Conservation (phyloP, 2,329 filamentous ascomycete species). For the Pseudocercospora fijiensis region DNA sequence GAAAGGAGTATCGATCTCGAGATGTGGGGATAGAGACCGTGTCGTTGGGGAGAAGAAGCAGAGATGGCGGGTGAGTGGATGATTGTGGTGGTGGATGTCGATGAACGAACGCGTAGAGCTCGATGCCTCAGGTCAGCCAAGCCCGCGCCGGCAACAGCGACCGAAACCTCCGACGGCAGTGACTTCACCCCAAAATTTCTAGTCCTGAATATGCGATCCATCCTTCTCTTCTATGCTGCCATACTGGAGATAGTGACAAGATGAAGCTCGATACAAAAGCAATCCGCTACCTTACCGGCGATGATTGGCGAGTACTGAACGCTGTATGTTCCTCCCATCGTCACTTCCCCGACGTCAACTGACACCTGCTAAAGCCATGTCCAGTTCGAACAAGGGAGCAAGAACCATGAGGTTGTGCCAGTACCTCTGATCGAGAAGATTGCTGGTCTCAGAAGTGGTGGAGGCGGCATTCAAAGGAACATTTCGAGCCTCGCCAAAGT, state of each 20-base stretch:
- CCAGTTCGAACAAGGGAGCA: constrained; percentile 88
- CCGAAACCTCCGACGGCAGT: constrained; percentile 4
- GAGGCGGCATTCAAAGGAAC: constrained; percentile 73
- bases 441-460: constrained; percentile 68
- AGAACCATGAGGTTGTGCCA: constrained; percentile 95
- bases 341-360: constrained; percentile 8
- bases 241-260: neutral
- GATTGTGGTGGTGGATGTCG: constrained; percentile 1
- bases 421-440: constrained; percentile 84
- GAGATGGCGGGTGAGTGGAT: constrained; percentile 10
- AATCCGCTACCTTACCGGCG: constrained; percentile 84
- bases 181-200: constrained; percentile 15
- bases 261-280: constrained; percentile 97
- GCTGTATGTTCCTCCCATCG: constrained; percentile 61
- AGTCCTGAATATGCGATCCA: neutral
- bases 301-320: constrained; percentile 94
- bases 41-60: neutral
- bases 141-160: constrained; percentile 4
- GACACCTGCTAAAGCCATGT: constrained; percentile 24
- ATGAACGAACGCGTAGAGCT: constrained; percentile 6
- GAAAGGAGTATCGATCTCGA: neutral
- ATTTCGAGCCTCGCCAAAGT: constrained; percentile 92
- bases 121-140: constrained; percentile 8
- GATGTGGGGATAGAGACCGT: neutral
- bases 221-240: neutral